Evolutionary conservation across 2,329 filamentous ascomycete species (phyloP).

Genomic region (Cercospora beticola): DNA sequence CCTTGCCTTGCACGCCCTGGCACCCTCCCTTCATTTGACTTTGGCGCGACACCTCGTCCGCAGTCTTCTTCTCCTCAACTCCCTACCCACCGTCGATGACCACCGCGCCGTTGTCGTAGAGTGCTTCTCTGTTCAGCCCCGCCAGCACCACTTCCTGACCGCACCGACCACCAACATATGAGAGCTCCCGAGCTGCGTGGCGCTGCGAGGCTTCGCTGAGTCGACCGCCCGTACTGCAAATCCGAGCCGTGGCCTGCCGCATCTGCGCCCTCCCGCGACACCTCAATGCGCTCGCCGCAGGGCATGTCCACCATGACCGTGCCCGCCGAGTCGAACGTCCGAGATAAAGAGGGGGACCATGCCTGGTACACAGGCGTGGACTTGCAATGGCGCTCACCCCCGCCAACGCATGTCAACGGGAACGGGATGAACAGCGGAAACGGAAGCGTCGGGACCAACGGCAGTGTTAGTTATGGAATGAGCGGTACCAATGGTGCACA

Average conservation of each 20-base stretch:
- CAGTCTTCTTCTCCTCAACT: background rate
- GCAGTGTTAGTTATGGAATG: conserved; percentile 8
- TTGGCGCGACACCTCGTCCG: background rate
- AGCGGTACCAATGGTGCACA: conserved; percentile 7
- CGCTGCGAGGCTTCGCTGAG: background rate
- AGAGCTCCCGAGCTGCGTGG: background rate
- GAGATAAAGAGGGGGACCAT: conserved; percentile 14
- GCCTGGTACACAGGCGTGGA: conserved; percentile 25
- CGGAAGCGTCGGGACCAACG: background rate
- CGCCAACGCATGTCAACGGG: conserved; percentile 19
- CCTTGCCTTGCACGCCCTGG: background rate
- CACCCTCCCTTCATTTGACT: background rate
- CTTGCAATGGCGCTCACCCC: conserved; percentile 26
- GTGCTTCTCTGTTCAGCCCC: background rate
- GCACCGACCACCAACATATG: background rate
- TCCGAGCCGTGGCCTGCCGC: background rate
- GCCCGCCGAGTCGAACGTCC: conserved; percentile 17
- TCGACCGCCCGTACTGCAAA: background rate
- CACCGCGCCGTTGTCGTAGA: background rate
- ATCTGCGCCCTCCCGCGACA: background rate
- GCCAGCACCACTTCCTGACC: background rate
- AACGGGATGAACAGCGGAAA: background rate
- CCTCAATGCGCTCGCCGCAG: background rate
- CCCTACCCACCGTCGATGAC: background rate
- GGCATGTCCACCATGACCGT: conserved; percentile 23